Conservation (phyloP, 305 asterid species). For the Withania somnifera region DNA sequence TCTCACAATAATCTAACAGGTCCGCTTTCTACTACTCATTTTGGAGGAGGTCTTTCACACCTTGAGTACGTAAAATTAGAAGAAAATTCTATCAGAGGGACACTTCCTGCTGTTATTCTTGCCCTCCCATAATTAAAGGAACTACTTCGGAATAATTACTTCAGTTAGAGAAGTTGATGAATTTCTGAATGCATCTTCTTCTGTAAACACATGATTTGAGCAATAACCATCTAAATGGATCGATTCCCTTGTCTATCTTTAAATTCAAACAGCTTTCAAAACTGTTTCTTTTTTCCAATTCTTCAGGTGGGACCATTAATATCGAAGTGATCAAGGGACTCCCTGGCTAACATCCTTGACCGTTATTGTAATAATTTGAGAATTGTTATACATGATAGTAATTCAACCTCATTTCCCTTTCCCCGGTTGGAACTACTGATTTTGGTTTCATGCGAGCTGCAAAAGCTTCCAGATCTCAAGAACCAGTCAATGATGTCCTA, state of each 20-base stretch:
- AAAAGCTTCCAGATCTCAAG: slow-evolving; percentile 20
- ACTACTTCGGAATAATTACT: slow-evolving; percentile 1
- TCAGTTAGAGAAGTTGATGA: slow-evolving; percentile 6
- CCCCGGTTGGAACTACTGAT: slow-evolving; percentile 20
- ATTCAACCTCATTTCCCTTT: slow-evolving; percentile 10
- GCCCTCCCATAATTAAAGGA: neutral
- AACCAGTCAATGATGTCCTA: slow-evolving; percentile 23
- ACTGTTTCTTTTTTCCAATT: slow-evolving; percentile 12
- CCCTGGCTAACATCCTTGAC: slow-evolving; percentile 9
- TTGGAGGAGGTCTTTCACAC: too few relatives aligned
- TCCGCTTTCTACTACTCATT: neutral
- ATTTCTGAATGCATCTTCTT: neutral
- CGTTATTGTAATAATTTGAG: slow-evolving; percentile 34
- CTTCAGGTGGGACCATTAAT: slow-evolving; percentile 19
- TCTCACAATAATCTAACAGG: neutral
- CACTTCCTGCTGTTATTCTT: neutral
- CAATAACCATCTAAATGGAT: slow-evolving; percentile 10
- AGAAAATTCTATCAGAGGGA: too few relatives aligned
- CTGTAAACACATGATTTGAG: slow-evolving; percentile 6
- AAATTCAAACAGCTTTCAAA: neutral
- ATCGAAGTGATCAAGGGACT: neutral
- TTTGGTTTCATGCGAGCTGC: slow-evolving; percentile 47
- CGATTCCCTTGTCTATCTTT: slow-evolving; percentile 17
- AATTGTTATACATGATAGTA: slow-evolving; percentile 8
- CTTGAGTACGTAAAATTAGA: too few relatives aligned